Conservation (phyloP, 495 filamentous ascomycete genomes). For the Daldinia childiae region DNA sequence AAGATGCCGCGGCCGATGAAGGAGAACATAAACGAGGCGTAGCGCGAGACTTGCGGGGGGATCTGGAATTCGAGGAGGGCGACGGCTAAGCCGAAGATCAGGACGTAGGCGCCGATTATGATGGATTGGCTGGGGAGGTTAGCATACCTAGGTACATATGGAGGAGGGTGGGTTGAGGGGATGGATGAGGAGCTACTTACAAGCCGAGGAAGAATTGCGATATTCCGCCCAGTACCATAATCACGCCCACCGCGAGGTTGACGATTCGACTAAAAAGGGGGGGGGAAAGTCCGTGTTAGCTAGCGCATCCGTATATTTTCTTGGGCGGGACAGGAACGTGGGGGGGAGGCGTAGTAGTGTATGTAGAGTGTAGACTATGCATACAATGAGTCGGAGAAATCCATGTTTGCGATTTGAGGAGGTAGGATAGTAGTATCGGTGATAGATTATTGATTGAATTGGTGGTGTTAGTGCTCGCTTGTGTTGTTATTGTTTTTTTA, state of each 20-base stretch:
- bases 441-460: no score
- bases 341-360: no score
- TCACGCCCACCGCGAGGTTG: constrained; percentile 85
- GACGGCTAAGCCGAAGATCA: constrained; percentile 83
- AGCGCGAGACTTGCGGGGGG: constrained; percentile 88
- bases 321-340: constrained; percentile 4
- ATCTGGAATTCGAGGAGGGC: constrained; percentile 90
- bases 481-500: no score
- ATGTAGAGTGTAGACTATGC: no score
- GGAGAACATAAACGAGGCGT: constrained; percentile 96
- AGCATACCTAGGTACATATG: background rate
- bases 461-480: no score
- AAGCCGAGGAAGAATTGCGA: constrained; percentile 79
- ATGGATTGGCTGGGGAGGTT: constrained; percentile 63
- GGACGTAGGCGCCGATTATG: constrained; percentile 84
- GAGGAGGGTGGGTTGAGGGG: no score
- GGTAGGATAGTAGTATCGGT: no score
- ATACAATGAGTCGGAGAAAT: constrained; percentile 60
- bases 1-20: constrained; percentile 96
- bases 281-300: constrained; percentile 29
- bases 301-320: constrained; percentile 23
- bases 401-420: constrained; percentile 46
- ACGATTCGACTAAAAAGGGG: constrained; percentile 77
- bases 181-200: no score
- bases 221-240: constrained; percentile 92